These are phyloP conservation scores for Hypoxylon subgilvum DNA, from an alignment of 495 filamentous ascomycete genomes.

Conservation along the genomic window DNA sequence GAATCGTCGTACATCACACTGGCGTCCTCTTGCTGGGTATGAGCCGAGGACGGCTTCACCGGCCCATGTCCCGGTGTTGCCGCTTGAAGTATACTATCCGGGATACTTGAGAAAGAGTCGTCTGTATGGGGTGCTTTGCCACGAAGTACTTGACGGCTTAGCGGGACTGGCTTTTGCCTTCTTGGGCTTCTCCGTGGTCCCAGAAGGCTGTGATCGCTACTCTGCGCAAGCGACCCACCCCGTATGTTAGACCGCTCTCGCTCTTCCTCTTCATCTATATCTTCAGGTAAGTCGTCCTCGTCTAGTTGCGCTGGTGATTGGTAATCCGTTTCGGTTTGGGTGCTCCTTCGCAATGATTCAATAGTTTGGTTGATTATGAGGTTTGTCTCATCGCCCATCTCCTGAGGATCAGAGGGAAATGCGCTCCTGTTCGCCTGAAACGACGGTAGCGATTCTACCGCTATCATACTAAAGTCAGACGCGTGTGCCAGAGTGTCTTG, in stretches of 20 bases:
- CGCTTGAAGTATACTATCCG: slow-evolving; percentile 39
- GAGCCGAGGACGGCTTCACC: slow-evolving; percentile 25
- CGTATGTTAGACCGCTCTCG: slow-evolving; percentile 9
- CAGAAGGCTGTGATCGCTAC: slow-evolving; percentile 10
- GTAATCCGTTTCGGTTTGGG: slow-evolving; percentile 24
- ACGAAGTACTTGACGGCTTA: slow-evolving; percentile 36
- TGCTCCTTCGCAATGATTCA: slow-evolving; percentile 49
- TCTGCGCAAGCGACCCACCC: slow-evolving; percentile 15
- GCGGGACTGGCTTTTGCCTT: slow-evolving; percentile 22
- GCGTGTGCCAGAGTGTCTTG: slow-evolving; percentile 53
- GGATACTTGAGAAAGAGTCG: slow-evolving; percentile 41
- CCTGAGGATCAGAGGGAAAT: slow-evolving; percentile 39
- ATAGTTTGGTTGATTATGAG: slow-evolving; percentile 52
- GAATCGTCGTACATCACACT: slow-evolving; percentile 55
- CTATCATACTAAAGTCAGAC: slow-evolving; percentile 60
- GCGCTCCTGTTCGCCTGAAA: slow-evolving; percentile 45
- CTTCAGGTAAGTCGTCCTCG: slow-evolving; percentile 1
- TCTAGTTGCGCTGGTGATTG: slow-evolving; percentile 1
- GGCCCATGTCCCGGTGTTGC: slow-evolving; percentile 38
- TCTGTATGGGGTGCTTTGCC: slow-evolving; percentile 34
- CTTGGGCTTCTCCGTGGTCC: slow-evolving; percentile 29
- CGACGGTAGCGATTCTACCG: slow-evolving; percentile 51
- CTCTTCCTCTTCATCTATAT: too few species aligned
- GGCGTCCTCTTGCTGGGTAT: slow-evolving; percentile 24
- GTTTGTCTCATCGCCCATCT: slow-evolving; percentile 53